Base-by-base conservation (phyloP, 345 rosid genomes). In the Citrus hindsii region DNA sequence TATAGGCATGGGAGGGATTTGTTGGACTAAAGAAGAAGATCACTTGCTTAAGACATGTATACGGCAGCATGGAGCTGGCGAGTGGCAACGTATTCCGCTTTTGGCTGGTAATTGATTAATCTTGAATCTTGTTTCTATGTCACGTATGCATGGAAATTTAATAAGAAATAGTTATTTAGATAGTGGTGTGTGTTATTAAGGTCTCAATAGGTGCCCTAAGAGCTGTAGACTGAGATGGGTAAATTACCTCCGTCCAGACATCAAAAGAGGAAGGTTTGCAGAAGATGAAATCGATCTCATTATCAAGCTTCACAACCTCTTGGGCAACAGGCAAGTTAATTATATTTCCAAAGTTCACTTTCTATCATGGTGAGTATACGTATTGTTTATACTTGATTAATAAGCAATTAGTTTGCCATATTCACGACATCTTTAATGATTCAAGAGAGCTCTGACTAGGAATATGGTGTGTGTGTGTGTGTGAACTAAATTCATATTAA, bases 1-100 rank as follows among this genome's bases (percentile, higher is more conserved):
- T 42, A 12, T 3, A 67, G 5, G 32, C 28, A 82, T 83, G 88
- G 88, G 88, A 30, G 83, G 88, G 18, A 80, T 85, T 58, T 82
- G 85, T 3, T 88, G 91, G 91, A 88, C 84, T 5, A 82, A 81
- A 76, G 88, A 86, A 78, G 91, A 88, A 79, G 91, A 88, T 75
- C 78, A 69, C 18, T 53, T 84, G 81, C 91, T 88, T 69, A 86
- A 78, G 83, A 83, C 73, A 78, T 88, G 87, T 62, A 74, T 88
- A 64, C 78, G 76, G 71, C 87, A 66, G 73, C 71, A 72, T 35
- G 89, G 91, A 2, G 87, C 86, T 83, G 89, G 91, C 69, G 83
- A 84, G 27, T 88, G 91, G 89, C 87, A 81, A 63, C 72, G 85
- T 3, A 81, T 88, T 27, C 89, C 89, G 51, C 72, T 53, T 51